Evolutionary conservation across 2,329 filamentous ascomycete species (phyloP), one percentile per base, ranked within the genome.

Genomic region (Westerdykella ornata): DNA sequence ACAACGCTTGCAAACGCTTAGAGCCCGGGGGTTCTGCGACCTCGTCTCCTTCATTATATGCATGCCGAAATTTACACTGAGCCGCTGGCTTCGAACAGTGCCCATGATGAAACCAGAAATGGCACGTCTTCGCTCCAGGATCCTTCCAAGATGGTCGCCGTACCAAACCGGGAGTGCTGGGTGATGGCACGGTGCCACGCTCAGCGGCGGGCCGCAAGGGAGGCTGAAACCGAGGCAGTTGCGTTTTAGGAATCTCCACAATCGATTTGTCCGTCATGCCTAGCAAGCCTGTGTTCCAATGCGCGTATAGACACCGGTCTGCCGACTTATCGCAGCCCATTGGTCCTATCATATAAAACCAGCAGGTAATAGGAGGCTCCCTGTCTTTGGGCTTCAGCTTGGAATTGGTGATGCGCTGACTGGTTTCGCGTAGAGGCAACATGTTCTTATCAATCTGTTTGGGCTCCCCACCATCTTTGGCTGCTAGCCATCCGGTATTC

Each of bases 401-500:
- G 17, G 17, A 36, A 3, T 36, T 36, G 16, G 16, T 9, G n/a
- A n/a, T n/a, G 5, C n/a, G 11, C 28, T 9, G n/a, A 14, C 14
- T 30, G 41, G 35, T 26, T 11, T 26, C 22, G 8, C 22, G 3
- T 26, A 26, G 22, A 8, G 22, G 22, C 22, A 26, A 26, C 22
- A 9, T 7, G 22, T 26, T 26, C 22, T 26, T 26, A 20, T 56
- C 49, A 19, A 57, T 54, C 9, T 15, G 29, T 20, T 20, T 39
- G 16, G 37, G 34, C 15, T 34, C 16, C n/a, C 30, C 30, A 13
- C 22, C 8, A 43, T 31, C 4, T 22, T 17, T 2, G 16, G 39
- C 20, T 16, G 39, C 32, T 15, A 59, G 15, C 19, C 37, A 38
- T 5, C 62, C 62, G 15, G 62, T 65, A 39, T 65, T 59, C 17